These are phyloP conservation scores for Neospermospora avenae DNA, from an alignment of 2,329 filamentous ascomycete genomes.

Conservation along the genomic window DNA sequence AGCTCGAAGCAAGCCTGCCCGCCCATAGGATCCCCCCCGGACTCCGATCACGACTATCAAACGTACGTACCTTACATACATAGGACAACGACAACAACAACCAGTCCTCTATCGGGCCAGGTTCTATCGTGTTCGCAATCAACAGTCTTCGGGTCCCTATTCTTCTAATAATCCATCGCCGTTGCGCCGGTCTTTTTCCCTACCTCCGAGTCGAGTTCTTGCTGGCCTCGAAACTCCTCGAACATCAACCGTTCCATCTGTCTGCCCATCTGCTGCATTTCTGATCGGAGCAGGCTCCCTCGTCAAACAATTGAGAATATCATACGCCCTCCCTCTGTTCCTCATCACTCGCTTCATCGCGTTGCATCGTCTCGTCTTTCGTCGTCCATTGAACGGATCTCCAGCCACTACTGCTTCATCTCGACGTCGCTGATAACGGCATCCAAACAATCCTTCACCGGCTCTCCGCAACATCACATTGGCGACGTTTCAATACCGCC, in stretches of 20 bases:
- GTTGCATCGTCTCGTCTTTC: conserved; percentile 30
- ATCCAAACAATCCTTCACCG: conserved; percentile 15
- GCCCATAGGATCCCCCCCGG: conserved; percentile 9
- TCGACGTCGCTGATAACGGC: conserved; percentile 27
- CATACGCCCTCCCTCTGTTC: conserved; percentile 2
- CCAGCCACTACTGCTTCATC: conserved; percentile 32
- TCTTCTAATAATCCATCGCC: conserved; percentile 24
- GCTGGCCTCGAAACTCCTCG: conserved; percentile 37
- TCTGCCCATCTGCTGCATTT: conserved; percentile 34
- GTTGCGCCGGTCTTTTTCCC: conserved; percentile 23
- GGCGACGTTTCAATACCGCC: conserved; percentile 30
- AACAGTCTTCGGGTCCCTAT: conserved; percentile 17
- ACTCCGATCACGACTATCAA: conserved; percentile 17
- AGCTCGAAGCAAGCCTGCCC: conserved; percentile 13
- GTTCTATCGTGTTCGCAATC: conserved; percentile 9
- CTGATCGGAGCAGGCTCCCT: conserved; percentile 36
- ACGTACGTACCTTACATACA: background rate
- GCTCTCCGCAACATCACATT: conserved; percentile 21
- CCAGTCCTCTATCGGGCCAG: conserved; percentile 6
- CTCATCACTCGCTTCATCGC: conserved; percentile 9
- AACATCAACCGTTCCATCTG: conserved; percentile 35
- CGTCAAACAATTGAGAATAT: conserved; percentile 17
- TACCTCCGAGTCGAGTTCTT: conserved; percentile 33
- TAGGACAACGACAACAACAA: too few species aligned
- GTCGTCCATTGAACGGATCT: conserved; percentile 17